Evolutionary conservation across 768 basidiomycete species (phyloP), one percentile per base, ranked within the genome.

Genomic region (Mycena amicta): DNA sequence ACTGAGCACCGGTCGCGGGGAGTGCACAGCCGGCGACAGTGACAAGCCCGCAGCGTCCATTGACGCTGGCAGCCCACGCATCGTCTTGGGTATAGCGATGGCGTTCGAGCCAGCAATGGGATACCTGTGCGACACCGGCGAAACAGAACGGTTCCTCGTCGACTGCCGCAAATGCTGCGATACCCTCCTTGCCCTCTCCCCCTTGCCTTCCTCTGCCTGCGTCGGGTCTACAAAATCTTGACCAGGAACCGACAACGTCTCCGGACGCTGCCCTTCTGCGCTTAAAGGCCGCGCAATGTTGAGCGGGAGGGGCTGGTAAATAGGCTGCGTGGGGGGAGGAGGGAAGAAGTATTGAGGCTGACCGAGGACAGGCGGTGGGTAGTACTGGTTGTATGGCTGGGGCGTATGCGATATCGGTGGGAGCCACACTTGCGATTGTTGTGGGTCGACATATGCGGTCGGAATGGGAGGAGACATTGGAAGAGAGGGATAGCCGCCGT

Each of bases 1-100:
- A 0, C 88, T 89, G 18, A 83, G 77, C 52, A 87, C 74, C 0
- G 90, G 90, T 6, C 87, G 83, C 3, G 91, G 90, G 0, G 89
- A 89, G 59, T 83, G 76, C 2, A 87, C 62, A 1, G 82, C 66
- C 5, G 73, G 66, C 2, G 71, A 69, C 29, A 62, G 33, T 13
- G 70, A 66, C 31, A 74, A 57, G 37, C 66, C 68, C 25, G 56
- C 58, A 13, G 16, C 43, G 41, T 52, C 54, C 23, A 52, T 28
- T 55, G 31, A 3, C 18, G 52, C 52, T 11, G 62, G 26, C 2
- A 28, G 20, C 46, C 59, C 20, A 29, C 62, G 55, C 52, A 62
- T 2, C 49, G 63, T 60, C 25, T 50, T n/a, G 31, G 61, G 55
- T 45, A 60, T 26, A 37, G 62, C 49, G 54, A 60, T 56, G 63